Evolutionary conservation across 441 rosid genomes (phyloP).

Genomic region (Erysimum cheiri): DNA sequence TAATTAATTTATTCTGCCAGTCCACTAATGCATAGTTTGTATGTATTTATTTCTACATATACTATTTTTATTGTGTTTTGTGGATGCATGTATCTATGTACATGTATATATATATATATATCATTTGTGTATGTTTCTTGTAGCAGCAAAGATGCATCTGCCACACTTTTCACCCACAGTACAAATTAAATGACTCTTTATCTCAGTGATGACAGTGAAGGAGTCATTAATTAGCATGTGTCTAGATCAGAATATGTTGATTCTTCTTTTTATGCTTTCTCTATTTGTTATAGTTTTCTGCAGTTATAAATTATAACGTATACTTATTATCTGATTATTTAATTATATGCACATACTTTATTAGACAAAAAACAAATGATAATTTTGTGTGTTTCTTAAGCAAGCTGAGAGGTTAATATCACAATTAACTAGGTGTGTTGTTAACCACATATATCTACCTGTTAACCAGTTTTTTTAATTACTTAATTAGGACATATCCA

Average conservation of each 20-base stretch:
- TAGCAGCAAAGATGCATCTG: slow-evolving; percentile 37
- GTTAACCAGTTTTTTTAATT: background rate
- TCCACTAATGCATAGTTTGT: background rate
- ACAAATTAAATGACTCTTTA: slow-evolving; percentile 25
- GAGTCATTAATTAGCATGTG: slow-evolving; percentile 49
- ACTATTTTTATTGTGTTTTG: slow-evolving; percentile 4
- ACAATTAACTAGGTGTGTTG: slow-evolving; percentile 38
- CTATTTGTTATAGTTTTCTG: background rate
- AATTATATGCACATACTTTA: slow-evolving; percentile 29
- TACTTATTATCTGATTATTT: slow-evolving; percentile 10
- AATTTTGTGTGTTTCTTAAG: slow-evolving; percentile 1
- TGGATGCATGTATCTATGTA: slow-evolving; percentile 9
- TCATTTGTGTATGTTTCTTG: background rate
- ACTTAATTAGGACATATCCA: slow-evolving; percentile 13
- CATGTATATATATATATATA: background rate
- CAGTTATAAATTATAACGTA: background rate
- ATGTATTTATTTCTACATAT: background rate
- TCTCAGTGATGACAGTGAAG: slow-evolving; percentile 40
- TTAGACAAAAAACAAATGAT: slow-evolving; percentile 15
- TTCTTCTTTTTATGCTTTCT: slow-evolving; percentile 45
- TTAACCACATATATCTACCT: slow-evolving; percentile 12
- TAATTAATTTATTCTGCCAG: too few species aligned
- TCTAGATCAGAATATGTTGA: slow-evolving; percentile 39
- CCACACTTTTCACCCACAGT: slow-evolving; percentile 33
- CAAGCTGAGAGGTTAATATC: slow-evolving; percentile 28